Evolutionary conservation across 371 early-diverging fungal genomes (phyloP).

Genomic region (Chytridiales sp.): DNA sequence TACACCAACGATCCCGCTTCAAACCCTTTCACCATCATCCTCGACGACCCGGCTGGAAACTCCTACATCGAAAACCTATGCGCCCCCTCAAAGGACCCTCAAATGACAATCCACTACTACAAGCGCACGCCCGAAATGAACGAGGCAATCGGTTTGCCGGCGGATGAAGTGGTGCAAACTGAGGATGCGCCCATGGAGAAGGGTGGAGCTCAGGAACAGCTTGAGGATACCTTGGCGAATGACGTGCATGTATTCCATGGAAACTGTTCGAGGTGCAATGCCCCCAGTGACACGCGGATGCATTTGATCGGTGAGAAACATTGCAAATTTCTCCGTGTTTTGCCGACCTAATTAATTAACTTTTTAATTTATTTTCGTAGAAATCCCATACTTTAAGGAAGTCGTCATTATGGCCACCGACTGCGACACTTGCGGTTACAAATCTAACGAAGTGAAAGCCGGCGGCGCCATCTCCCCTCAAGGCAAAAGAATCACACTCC

Average conservation of each 20-base stretch:
- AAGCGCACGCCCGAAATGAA: conserved; percentile 71
- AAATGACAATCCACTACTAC: conserved; percentile 66
- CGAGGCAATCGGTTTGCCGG: conserved; percentile 69
- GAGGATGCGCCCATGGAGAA: conserved; percentile 43
- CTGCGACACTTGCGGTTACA: conserved; percentile 91
- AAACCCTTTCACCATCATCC: conserved; percentile 64
- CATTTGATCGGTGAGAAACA: too few relatives aligned
- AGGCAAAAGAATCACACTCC: conserved; percentile 80
- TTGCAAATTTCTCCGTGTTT: neutral
- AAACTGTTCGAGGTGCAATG: conserved; percentile 83
- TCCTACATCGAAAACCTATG: conserved; percentile 80
- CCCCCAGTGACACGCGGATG: conserved; percentile 87
- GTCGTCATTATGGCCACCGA: conserved; percentile 94
- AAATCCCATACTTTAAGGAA: conserved; percentile 94
- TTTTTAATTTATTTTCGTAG: conserved; percentile 14
- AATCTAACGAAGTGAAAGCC: conserved; percentile 94
- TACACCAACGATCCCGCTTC: conserved; percentile 45
- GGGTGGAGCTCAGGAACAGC: too few relatives aligned
- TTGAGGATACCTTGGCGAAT: conserved; percentile 58
- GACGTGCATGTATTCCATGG: conserved; percentile 77
- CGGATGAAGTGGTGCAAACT: conserved; percentile 47
- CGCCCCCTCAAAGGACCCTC: conserved; percentile 64
- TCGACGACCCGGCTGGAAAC: conserved; percentile 94
- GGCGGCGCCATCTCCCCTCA: conserved; percentile 81
- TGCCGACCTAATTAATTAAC: neutral